phyloP scores from a whole-genome alignment of 2,329 filamentous ascomycete genomes.

The Metarhizium brunneum region DNA sequence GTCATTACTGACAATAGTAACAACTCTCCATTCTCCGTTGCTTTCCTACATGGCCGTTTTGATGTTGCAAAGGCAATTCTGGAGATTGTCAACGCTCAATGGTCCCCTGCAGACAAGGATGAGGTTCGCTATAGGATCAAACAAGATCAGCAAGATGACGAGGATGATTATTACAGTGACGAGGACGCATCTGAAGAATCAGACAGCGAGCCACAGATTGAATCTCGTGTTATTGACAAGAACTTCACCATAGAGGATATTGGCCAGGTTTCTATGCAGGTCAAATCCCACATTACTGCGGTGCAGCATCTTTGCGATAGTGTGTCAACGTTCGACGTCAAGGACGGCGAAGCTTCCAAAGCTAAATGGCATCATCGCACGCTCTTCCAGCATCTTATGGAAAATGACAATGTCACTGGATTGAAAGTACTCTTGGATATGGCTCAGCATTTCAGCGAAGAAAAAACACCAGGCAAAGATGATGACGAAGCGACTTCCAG shows the following conservation, averaged over 20 bases:
- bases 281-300: constrained; percentile 55
- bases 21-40: constrained; percentile 58
- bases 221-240: constrained; percentile 50
- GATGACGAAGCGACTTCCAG: constrained; percentile 17
- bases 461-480: constrained; percentile 22
- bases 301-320: constrained; percentile 36
- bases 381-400: constrained; percentile 37
- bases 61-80: constrained; percentile 57
- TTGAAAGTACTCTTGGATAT: constrained; percentile 51
- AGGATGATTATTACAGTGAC: constrained; percentile 25
- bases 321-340: constrained; percentile 23
- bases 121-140: constrained; percentile 41
- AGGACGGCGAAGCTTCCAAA: constrained; percentile 17
- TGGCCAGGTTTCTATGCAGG: constrained; percentile 57
- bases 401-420: constrained; percentile 40
- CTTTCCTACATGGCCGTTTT: constrained; percentile 55
- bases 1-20: constrained; percentile 42
- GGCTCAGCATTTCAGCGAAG: constrained; percentile 32
- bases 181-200: constrained; percentile 24
- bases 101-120: constrained; percentile 44
- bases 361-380: constrained; percentile 2
- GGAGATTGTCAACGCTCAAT: constrained; percentile 63
- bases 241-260: constrained; percentile 70
- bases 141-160: constrained; percentile 26
- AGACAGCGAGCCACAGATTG: constrained; percentile 33